These are phyloP conservation scores for Capsicum pubescens DNA, from an alignment of 257 asterid genomes.

Conservation along the genomic window DNA sequence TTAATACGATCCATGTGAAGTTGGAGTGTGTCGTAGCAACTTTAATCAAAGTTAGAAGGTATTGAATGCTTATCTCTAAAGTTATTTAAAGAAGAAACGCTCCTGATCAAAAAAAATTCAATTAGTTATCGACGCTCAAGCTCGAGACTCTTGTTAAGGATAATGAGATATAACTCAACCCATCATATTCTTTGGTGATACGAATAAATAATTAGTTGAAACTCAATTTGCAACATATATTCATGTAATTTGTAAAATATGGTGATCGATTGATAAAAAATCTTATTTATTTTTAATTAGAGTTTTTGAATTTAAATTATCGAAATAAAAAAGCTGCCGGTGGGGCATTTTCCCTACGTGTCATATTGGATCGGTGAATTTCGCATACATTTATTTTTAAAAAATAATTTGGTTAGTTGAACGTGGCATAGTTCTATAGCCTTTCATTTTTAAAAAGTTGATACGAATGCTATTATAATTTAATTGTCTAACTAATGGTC, in stretches of 20 bases:
- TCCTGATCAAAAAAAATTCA: background rate
- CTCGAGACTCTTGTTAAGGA: background rate
- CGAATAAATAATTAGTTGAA: background rate
- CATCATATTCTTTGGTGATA: background rate
- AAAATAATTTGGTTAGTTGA: background rate
- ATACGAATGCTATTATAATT: too few species aligned
- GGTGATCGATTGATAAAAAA: background rate
- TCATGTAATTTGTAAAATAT: too few species aligned
- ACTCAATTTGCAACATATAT: background rate
- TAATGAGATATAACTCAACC: background rate
- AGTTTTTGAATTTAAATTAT: background rate
- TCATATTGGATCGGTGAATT: background rate
- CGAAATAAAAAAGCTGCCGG: accelerated
- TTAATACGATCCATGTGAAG: too few species aligned
- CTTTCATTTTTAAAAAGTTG: background rate
- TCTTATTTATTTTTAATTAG: accelerated
- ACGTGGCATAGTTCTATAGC: background rate
- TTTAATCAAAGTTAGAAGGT: too few species aligned
- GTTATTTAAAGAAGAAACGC: background rate
- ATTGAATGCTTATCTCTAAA: too few species aligned
- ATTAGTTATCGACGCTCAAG: background rate
- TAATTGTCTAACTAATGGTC: background rate
- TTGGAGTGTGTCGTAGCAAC: too few species aligned
- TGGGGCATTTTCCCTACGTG: background rate
- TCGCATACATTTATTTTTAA: background rate